Evolutionary conservation across 2,329 filamentous ascomycete genomes (phyloP).

Genomic region (Thermothelomyces thermophilus): DNA sequence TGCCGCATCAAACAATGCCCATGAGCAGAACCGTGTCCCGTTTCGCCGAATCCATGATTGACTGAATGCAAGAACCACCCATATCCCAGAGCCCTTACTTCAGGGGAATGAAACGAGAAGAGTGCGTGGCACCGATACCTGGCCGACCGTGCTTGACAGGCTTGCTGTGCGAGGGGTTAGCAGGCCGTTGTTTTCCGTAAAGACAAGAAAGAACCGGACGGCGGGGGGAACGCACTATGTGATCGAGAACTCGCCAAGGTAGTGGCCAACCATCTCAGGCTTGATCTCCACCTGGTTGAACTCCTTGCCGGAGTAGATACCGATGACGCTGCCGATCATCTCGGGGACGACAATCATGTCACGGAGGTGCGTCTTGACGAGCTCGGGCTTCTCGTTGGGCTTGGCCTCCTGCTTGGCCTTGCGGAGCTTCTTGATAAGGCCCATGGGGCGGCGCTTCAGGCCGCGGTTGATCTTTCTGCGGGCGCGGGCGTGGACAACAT

Average conservation of each 20-base stretch:
- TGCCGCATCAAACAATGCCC: conserved; percentile 20
- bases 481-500: conserved; percentile 98
- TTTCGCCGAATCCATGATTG: conserved; percentile 51
- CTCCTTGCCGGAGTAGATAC: conserved; percentile 99
- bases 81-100: conserved; percentile 66
- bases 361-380: conserved; percentile 98
- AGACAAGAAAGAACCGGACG: background rate
- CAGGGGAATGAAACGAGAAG: conserved; percentile 99
- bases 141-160: conserved; percentile 99
- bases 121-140: conserved; percentile 99
- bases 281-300: conserved; percentile 99
- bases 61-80: conserved; percentile 49
- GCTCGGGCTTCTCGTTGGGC: conserved; percentile 99
- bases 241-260: conserved; percentile 99
- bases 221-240: conserved; percentile 76
- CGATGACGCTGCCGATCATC: conserved; percentile 98
- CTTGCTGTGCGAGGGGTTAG: conserved; percentile 67
- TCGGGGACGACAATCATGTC: conserved; percentile 99
- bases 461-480: conserved; percentile 99
- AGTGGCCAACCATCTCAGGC: conserved; percentile 99
- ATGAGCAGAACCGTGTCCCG: conserved; percentile 46
- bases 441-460: conserved; percentile 99
- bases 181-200: conserved; percentile 6
- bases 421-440: conserved; percentile 99
- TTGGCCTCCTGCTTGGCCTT: conserved; percentile 98